Conservation (phyloP, 345 rosid genomes). For the Aquilaria malaccensis region DNA sequence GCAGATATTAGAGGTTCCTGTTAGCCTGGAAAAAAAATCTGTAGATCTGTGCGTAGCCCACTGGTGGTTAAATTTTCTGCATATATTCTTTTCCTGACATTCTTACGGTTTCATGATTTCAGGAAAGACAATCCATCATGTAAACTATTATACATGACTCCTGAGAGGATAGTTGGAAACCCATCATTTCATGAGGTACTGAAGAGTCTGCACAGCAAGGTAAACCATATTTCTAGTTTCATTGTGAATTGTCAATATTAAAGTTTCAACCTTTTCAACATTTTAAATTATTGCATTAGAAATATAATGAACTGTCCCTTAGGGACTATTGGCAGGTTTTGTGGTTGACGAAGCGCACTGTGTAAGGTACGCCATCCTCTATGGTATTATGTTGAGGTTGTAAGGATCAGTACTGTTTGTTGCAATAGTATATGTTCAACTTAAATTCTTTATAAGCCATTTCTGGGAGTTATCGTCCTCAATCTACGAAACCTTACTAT, state of each 20-base stretch:
- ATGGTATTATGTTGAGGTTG: background rate
- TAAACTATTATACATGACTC: slow-evolving; percentile 89
- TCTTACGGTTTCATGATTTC: slow-evolving; percentile 14
- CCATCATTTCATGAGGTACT: slow-evolving; percentile 49
- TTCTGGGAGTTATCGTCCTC: too few relatives aligned
- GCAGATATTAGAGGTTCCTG: background rate
- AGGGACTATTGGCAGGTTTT: slow-evolving; percentile 78
- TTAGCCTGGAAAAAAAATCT: slow-evolving; percentile 3
- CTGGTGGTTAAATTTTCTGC: background rate
- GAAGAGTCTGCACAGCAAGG: slow-evolving; percentile 64
- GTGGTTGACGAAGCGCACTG: slow-evolving; percentile 93
- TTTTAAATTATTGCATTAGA: background rate
- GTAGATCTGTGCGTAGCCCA: background rate
- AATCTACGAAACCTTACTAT: too few relatives aligned
- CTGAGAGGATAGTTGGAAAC: slow-evolving; percentile 83
- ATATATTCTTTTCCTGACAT: slow-evolving; percentile 5
- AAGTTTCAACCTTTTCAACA: background rate
- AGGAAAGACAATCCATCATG: slow-evolving; percentile 77
- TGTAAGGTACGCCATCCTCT: slow-evolving; percentile 51
- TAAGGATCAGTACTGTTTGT: background rate
- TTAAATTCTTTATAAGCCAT: too few relatives aligned
- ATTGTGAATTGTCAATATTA: too few relatives aligned
- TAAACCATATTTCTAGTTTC: slow-evolving; percentile 10
- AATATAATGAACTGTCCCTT: slow-evolving; percentile 6
- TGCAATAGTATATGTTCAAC: background rate